phyloP scores from a whole-genome alignment of 108 stramenopile genomes.

The Mayamaea pseudoterrestris region DNA sequence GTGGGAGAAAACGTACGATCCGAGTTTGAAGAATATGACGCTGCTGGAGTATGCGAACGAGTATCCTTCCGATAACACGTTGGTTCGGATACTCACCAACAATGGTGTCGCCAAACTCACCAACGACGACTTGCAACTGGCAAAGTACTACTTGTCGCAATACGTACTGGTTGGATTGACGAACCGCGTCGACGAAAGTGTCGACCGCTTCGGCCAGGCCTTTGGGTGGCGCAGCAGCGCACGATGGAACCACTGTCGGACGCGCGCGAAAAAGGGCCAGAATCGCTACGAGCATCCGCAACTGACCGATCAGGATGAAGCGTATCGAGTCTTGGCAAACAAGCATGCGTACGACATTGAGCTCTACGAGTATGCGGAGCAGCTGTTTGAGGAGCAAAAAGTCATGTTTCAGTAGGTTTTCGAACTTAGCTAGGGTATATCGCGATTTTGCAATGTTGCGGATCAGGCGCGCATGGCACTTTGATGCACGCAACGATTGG shows the following conservation, averaged over 20 bases:
- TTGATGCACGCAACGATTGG: too few species aligned
- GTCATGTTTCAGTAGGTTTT: constrained; percentile 3
- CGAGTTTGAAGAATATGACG: constrained; percentile 26
- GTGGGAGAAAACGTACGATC: constrained; percentile 34
- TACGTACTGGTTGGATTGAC: constrained; percentile 31
- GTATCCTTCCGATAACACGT: constrained; percentile 25
- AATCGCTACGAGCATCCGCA: constrained; percentile 2
- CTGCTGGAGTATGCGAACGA: constrained; percentile 15
- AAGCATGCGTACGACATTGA: constrained; percentile 21
- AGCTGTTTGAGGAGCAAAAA: constrained; percentile 21
- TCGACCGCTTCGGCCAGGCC: constrained; percentile 4
- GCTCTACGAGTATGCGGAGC: constrained; percentile 22
- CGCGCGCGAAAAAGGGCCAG: background rate
- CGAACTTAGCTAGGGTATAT: too few species aligned
- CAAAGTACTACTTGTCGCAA: constrained; percentile 22
- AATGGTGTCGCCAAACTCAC: constrained; percentile 13
- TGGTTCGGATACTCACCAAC: constrained; percentile 22
- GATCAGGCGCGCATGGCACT: too few species aligned
- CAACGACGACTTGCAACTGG: constrained; percentile 24
- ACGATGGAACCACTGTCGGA: background rate
- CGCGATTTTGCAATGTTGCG: too few species aligned
- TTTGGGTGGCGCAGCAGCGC: background rate
- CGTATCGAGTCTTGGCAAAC: constrained; percentile 15
- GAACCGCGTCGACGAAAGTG: constrained; percentile 12
- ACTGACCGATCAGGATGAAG: constrained; percentile 3